Evolutionary conservation across 2,329 filamentous ascomycete species (phyloP).

Genomic region (Alternaria ethzedia): DNA sequence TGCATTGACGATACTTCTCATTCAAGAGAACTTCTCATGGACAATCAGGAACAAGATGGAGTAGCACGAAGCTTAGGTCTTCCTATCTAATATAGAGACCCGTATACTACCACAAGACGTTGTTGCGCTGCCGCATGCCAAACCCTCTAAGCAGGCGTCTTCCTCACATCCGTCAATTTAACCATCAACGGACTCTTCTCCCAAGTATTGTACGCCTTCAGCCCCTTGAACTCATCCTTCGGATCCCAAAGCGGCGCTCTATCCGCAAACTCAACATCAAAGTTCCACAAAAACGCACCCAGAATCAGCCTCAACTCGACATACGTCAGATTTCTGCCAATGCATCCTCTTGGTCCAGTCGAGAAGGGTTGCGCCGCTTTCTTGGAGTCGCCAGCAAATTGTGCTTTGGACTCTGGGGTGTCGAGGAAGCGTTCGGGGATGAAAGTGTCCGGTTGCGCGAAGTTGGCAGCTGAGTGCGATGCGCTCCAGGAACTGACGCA

Average conservation of each 20-base stretch:
- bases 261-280: conserved; percentile 43
- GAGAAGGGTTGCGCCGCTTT: conserved; percentile 43
- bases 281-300: conserved; percentile 43
- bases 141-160: conserved; percentile 13
- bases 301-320: conserved; percentile 43
- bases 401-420: conserved; percentile 17
- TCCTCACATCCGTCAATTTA: conserved; percentile 38
- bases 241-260: conserved; percentile 37
- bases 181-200: conserved; percentile 44
- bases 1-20: too few relatives aligned
- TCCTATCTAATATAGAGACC: too few relatives aligned
- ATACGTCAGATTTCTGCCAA: conserved; percentile 45
- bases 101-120: too few relatives aligned
- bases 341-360: conserved; percentile 39
- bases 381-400: conserved; percentile 31
- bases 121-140: neutral
- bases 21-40: too few relatives aligned
- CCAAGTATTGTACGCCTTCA: conserved; percentile 43
- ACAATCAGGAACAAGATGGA: too few relatives aligned
- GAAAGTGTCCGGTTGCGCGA: conserved; percentile 40
- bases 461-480: conserved; percentile 40
- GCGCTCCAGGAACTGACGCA: conserved; percentile 36
- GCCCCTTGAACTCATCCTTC: conserved; percentile 32
- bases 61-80: too few relatives aligned
- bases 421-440: conserved; percentile 47